phyloP scores from a whole-genome alignment of 1,139 yeast species.

The Blastobotrys illinoisensis region DNA sequence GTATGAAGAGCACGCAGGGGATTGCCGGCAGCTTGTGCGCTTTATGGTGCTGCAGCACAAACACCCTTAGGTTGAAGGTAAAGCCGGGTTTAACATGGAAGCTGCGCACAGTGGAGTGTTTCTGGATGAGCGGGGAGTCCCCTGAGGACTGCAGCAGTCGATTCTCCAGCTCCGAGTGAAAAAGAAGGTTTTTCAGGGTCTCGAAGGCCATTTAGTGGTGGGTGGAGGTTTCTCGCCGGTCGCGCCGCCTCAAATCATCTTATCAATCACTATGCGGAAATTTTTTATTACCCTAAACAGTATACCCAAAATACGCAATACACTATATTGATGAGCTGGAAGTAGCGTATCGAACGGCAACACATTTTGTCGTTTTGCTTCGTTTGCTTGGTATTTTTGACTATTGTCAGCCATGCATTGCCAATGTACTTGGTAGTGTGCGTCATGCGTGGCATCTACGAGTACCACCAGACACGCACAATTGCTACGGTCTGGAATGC shows the following conservation, averaged over 20 bases:
- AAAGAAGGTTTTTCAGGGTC: background rate
- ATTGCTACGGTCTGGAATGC: no score
- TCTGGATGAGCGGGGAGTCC: conserved; percentile 22
- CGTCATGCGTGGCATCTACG: no score
- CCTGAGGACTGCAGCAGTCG: conserved; percentile 10
- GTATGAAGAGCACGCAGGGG: conserved; percentile 59
- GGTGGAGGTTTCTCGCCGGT: conserved; percentile 5
- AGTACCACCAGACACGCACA: no score
- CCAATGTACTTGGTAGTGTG: no score
- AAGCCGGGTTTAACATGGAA: conserved; percentile 5
- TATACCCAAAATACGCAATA: no score
- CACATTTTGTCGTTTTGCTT: no score
- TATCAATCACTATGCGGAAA: background rate
- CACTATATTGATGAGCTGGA: no score
- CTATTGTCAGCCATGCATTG: no score
- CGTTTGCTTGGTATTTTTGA: no score
- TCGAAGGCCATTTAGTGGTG: conserved; percentile 1
- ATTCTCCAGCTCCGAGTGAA: background rate
- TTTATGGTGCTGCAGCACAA: conserved; percentile 31
- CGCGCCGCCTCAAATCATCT: background rate
- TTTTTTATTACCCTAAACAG: conserved; percentile 5
- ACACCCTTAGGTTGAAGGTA: conserved; percentile 24
- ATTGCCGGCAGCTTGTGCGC: conserved; percentile 33
- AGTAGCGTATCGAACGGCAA: no score
- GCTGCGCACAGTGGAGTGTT: conserved; percentile 13